Conservation (phyloP, 2,329 filamentous ascomycete genomes). For the Plenodomus biglobosus region DNA sequence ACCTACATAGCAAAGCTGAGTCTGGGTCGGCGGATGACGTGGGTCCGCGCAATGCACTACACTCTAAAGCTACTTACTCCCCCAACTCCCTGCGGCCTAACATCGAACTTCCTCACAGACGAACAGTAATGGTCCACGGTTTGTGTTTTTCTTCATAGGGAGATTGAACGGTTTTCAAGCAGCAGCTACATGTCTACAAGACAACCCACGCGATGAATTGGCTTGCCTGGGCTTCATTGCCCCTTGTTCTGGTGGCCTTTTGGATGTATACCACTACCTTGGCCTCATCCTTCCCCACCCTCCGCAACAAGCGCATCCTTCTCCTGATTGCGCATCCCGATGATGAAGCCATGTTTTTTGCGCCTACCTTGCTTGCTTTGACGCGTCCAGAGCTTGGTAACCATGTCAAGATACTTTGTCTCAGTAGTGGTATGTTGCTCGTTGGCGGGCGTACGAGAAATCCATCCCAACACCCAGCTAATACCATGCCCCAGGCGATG, state of each 20-base stretch:
- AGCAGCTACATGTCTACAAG: not conserved
- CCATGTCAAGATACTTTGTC: constrained; percentile 89
- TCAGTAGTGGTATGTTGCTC: constrained; percentile 69
- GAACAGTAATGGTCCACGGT: too few relatives aligned
- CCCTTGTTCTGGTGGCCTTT: constrained; percentile 46
- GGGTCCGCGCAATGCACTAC: too few relatives aligned
- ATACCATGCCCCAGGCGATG: constrained; percentile 61
- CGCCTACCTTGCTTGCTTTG: constrained; percentile 82
- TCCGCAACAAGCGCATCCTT: constrained; percentile 83
- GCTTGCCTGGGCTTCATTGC: constrained; percentile 44
- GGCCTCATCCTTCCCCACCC: constrained; percentile 59
- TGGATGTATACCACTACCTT: constrained; percentile 54
- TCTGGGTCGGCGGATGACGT: too few relatives aligned
- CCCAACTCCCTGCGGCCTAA: too few relatives aligned
- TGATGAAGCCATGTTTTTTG: constrained; percentile 99
- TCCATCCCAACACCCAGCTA: constrained; percentile 1
- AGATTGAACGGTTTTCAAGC: too few relatives aligned
- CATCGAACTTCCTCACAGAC: too few relatives aligned
- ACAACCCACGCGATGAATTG: constrained; percentile 42
- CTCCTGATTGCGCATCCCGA: constrained; percentile 96
- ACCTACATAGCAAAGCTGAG: too few relatives aligned
- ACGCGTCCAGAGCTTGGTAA: constrained; percentile 79
- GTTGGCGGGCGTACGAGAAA: not conserved
- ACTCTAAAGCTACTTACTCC: too few relatives aligned
- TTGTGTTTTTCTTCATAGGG: too few relatives aligned